phyloP scores from a whole-genome alignment of 768 basidiomycete species.

The Pholiota microspora region DNA sequence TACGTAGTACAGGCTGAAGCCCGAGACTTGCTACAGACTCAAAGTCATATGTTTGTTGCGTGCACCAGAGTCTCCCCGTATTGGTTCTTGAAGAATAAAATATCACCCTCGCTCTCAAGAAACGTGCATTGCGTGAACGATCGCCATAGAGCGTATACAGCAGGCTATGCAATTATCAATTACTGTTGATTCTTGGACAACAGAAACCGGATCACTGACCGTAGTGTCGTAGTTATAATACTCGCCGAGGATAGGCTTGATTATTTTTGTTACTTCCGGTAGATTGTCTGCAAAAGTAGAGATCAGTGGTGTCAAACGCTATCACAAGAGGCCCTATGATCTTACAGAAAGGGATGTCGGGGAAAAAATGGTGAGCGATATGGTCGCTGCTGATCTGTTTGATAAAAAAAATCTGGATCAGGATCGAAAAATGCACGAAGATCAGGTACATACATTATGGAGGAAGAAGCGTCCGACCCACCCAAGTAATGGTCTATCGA shows the following conservation, averaged over 20 bases:
- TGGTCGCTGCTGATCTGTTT: conserved; percentile 45
- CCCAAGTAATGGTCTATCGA: conserved; percentile 58
- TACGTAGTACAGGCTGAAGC: too few species aligned
- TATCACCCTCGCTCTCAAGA: conserved; percentile 51
- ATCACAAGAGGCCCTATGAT: conserved; percentile 4
- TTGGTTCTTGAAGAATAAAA: background rate
- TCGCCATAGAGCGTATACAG: conserved; percentile 49
- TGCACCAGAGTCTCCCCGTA: background rate
- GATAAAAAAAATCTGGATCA: background rate
- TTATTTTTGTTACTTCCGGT: conserved; percentile 42
- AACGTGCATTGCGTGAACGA: conserved; percentile 60
- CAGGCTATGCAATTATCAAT: conserved; percentile 24
- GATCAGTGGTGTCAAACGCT: background rate
- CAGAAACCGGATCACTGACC: conserved; percentile 21
- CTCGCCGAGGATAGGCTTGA: conserved; percentile 48
- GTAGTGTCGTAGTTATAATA: conserved; percentile 61
- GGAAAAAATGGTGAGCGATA: conserved; percentile 62
- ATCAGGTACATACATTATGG: conserved; percentile 39
- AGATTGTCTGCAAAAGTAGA: conserved; percentile 40
- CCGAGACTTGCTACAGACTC: too few species aligned
- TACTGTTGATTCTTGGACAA: background rate
- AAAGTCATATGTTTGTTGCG: too few species aligned
- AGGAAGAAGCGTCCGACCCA: conserved; percentile 58
- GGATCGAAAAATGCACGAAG: background rate
- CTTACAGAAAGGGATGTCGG: conserved; percentile 58